Percentiles rank a stretch among this genome's conserved stretches.
Evolutionary conservation across 2,329 filamentous ascomycete species (phyloP).

Genomic region (Verticillium nubilum): DNA sequence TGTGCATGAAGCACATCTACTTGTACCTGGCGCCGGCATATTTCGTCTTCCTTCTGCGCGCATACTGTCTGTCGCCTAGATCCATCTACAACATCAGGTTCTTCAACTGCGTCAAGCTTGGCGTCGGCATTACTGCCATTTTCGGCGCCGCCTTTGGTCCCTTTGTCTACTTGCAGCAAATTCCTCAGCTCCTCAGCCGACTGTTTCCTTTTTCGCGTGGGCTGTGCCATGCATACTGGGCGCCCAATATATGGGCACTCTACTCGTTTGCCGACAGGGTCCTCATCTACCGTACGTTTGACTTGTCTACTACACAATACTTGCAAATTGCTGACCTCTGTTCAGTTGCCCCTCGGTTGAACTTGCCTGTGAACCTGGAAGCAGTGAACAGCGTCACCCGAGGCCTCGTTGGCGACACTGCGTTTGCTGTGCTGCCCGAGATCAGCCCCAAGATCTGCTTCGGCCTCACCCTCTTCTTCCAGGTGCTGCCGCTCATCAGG

Average conservation of each 20-base stretch:
- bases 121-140: slow-evolving; percentile 62
- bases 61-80: slow-evolving; percentile 77
- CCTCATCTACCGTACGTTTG: slow-evolving; percentile 67
- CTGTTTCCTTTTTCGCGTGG: slow-evolving; percentile 93
- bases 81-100: slow-evolving; percentile 73
- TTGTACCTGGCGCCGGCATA: slow-evolving; percentile 94
- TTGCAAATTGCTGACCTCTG: slow-evolving; percentile 23
- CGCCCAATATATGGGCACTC: slow-evolving; percentile 92
- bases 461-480: slow-evolving; percentile 73
- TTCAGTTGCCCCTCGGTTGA: slow-evolving; percentile 74
- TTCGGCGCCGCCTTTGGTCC: slow-evolving; percentile 84
- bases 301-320: not conserved
- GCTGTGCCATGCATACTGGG: slow-evolving; percentile 97
- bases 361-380: slow-evolving; percentile 64
- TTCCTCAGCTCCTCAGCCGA: slow-evolving; percentile 75
- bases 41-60: slow-evolving; percentile 85
- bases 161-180: slow-evolving; percentile 75
- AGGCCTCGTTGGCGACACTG: slow-evolving; percentile 86
- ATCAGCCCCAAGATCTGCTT: slow-evolving; percentile 79
- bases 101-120: slow-evolving; percentile 78
- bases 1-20: slow-evolving; percentile 98
- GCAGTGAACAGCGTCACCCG: slow-evolving; percentile 87
- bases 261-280: slow-evolving; percentile 88
- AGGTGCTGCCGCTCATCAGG: slow-evolving; percentile 73
- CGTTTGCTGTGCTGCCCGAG: slow-evolving; percentile 89